Evolutionary conservation across 164 flowering plant species (phyloP).

Genomic region (Taxillus chinensis): DNA sequence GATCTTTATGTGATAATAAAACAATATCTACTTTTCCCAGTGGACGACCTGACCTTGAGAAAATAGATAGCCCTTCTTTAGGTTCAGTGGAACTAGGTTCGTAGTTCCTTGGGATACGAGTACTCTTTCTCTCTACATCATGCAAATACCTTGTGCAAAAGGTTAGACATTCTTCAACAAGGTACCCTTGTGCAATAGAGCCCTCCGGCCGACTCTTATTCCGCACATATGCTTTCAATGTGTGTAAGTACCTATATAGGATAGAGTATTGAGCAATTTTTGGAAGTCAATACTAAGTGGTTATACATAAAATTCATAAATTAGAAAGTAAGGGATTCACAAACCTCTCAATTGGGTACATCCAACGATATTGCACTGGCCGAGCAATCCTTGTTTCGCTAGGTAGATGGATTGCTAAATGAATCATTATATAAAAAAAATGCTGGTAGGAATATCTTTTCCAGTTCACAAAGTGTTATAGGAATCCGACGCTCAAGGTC

Average conservation of each 20-base stretch:
- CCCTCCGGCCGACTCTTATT: background rate
- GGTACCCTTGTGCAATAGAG: background rate
- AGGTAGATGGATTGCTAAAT: background rate
- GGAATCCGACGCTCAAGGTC: too few species aligned
- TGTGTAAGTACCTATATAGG: background rate
- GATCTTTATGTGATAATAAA: too few species aligned
- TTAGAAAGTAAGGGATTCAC: background rate
- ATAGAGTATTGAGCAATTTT: background rate
- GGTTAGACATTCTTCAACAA: background rate
- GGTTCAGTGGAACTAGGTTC: too few species aligned
- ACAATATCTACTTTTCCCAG: too few species aligned
- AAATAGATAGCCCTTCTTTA: too few species aligned
- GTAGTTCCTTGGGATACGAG: too few species aligned
- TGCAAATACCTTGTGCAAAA: background rate
- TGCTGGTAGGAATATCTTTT: background rate
- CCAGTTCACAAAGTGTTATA: background rate
- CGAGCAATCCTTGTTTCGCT: background rate
- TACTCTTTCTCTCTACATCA: too few species aligned
- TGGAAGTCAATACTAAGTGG: background rate
- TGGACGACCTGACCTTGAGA: too few species aligned
- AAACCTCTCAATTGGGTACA: background rate
- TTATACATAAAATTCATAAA: background rate
- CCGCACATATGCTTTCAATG: background rate
- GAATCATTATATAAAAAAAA: background rate
- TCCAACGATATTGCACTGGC: background rate